Evolutionary conservation across 116 monocot genomes (phyloP).

Genomic region (Cymodocea nodosa): DNA sequence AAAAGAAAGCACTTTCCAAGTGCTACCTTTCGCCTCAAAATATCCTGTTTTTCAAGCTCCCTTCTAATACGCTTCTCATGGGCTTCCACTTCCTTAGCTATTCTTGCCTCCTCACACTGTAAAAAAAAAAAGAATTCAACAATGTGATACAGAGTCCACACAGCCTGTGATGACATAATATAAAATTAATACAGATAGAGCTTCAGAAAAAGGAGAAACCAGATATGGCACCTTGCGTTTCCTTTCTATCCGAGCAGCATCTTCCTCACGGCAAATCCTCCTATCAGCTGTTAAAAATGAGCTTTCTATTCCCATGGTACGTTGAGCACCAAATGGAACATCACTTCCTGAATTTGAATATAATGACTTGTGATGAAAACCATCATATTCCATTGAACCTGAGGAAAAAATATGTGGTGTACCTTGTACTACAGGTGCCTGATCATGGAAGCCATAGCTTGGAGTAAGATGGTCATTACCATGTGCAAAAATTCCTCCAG

Average conservation of each 20-base stretch:
- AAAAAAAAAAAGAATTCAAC: background rate
- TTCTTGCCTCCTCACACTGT: constrained; percentile 71
- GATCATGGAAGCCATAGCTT: constrained; percentile 43
- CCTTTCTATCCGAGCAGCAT: constrained; percentile 42
- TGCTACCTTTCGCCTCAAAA: constrained; percentile 76
- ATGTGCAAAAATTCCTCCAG: constrained; percentile 38
- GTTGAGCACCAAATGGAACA: constrained; percentile 26
- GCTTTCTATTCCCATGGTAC: constrained; percentile 37
- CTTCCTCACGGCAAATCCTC: constrained; percentile 46
- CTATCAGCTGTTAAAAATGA: constrained; percentile 46
- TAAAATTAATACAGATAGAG: too few species aligned
- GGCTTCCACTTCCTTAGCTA: constrained; percentile 81
- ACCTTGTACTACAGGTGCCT: constrained; percentile 37
- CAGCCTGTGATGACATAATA: too few species aligned
- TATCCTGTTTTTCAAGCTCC: constrained; percentile 83
- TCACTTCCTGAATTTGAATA: constrained; percentile 21
- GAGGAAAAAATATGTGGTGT: constrained; percentile 29
- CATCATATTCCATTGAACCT: constrained; percentile 35
- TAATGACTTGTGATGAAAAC: constrained; percentile 13
- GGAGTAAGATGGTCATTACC: constrained; percentile 41
- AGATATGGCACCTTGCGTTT: constrained; percentile 53
- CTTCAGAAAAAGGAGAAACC: too few species aligned
- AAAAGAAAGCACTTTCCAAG: background rate
- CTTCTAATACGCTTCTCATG: constrained; percentile 65
- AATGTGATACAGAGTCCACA: background rate